Evolutionary conservation across 306 rosid genomes (phyloP), one percentile per base, ranked within the genome.

Genomic region (Lathyrus aphaca): DNA sequence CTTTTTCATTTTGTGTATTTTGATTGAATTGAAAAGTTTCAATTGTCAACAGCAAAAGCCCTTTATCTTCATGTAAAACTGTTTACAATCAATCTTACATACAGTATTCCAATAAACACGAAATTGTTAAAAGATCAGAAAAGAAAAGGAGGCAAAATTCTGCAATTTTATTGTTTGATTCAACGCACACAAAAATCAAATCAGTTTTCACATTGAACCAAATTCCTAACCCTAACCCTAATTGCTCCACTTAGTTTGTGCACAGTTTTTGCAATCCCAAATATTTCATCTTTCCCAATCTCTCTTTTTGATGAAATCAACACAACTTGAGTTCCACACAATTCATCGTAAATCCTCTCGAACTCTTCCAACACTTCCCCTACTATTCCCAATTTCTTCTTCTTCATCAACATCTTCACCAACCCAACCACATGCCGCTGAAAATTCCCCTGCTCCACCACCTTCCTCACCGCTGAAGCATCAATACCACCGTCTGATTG

Each of bases 351-450:
- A 23, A 92, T 84, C 86, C 96, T 87, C 82, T 68, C 79, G 35
- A 89, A 87, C 69, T 87, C 96, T 65, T 81, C 82, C 83, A 87
- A 79, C 59, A 87, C 86, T 38, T 83, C 46, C 30, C 49, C 61
- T 63, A 87, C 64, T 68, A 87, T 76, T 14, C 82, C 85, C 63
- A 78, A 11, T 59, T 73, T 89, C 12, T 77, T 77, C 81, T 82
- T 92, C 83, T 75, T 83, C 23, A 79, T 35, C 77, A 92, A 55
- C 86, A 92, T 79, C 82, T 85, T 86, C 74, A 88, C 77, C 78
- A 92, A 43, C 10, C 27, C 69, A 74, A 80, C 85, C 86, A 92
- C 58, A 17, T 76, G 80, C 83, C 82, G 30, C 16, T 84, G 66
- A 61, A 87, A 86, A 58, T 75, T 48, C 5, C 87, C 89, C 49